phyloP scores from a whole-genome alignment of 345 rosid genomes.

The Excoecaria cochinchinensis region DNA sequence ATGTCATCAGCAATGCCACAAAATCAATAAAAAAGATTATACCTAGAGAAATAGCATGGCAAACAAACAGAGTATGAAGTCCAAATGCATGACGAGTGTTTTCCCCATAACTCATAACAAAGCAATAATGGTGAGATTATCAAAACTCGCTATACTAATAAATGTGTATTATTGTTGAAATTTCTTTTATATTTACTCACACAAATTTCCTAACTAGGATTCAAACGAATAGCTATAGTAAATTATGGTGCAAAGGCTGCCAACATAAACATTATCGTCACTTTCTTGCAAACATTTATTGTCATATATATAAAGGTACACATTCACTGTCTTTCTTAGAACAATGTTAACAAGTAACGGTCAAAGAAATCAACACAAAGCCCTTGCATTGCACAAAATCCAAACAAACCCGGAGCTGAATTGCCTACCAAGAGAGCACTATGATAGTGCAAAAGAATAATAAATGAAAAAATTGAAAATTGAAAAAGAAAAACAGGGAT shows the following conservation, averaged over 20 bases:
- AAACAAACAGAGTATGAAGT: neutral
- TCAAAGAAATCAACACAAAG: neutral
- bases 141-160: neutral
- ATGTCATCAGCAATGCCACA: neutral
- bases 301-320: neutral
- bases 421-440: neutral
- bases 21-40: slow-evolving; percentile 1
- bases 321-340: neutral
- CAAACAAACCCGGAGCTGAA: neutral
- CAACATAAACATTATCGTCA: neutral
- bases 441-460: neutral
- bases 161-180: neutral
- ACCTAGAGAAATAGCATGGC: neutral
- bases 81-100: neutral
- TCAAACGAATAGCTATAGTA: no score
- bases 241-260: neutral
- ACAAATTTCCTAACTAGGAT: neutral
- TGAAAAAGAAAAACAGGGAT: neutral
- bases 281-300: neutral
- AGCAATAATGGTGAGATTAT: neutral
- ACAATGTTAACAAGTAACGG: neutral
- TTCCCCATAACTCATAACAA: neutral
- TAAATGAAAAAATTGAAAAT: neutral
- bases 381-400: neutral
- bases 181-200: neutral